phyloP scores from a whole-genome alignment of 108 stramenopile genomes.

The Skeletonema grethae region DNA sequence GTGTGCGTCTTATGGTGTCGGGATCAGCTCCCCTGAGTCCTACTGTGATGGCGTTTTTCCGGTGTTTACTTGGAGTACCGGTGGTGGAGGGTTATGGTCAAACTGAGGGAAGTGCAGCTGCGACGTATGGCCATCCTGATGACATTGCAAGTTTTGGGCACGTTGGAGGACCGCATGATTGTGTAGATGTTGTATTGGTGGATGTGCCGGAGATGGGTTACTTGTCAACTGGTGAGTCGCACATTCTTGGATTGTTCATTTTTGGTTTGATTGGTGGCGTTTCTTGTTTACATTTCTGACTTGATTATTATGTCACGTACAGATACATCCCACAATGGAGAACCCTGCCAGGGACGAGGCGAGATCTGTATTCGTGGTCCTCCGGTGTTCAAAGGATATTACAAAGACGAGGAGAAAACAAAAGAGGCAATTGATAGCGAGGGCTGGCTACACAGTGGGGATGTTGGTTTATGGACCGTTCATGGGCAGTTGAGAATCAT shows the following conservation, averaged over 20 bases:
- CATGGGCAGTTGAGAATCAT: slow-evolving; percentile 95
- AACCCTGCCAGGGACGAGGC: slow-evolving; percentile 86
- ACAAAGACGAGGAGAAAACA: slow-evolving; percentile 94
- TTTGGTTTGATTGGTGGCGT: background rate
- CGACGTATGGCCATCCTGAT: slow-evolving; percentile 63
- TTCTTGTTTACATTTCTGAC: background rate
- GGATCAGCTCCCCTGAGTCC: slow-evolving; percentile 93
- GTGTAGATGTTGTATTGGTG: slow-evolving; percentile 83
- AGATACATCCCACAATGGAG: slow-evolving; percentile 79
- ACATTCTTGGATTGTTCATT: background rate
- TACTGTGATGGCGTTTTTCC: slow-evolving; percentile 91
- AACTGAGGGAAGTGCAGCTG: slow-evolving; percentile 91
- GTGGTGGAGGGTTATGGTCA: slow-evolving; percentile 97
- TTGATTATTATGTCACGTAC: background rate
- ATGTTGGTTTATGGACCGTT: slow-evolving; percentile 94
- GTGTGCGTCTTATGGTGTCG: slow-evolving; percentile 82
- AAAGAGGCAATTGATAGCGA: slow-evolving; percentile 89
- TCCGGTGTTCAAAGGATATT: slow-evolving; percentile 93
- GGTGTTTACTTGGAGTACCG: slow-evolving; percentile 86
- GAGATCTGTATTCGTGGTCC: slow-evolving; percentile 98
- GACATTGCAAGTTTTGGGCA: slow-evolving; percentile 90
- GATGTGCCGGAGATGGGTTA: slow-evolving; percentile 98
- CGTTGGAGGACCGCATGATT: slow-evolving; percentile 90
- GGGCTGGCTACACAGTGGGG: slow-evolving; percentile 96
- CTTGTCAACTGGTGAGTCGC: slow-evolving; percentile 63